Evolutionary conservation across 768 basidiomycete species (phyloP), one percentile per base, ranked within the genome.

Genomic region (Pleurotus sapidus): DNA sequence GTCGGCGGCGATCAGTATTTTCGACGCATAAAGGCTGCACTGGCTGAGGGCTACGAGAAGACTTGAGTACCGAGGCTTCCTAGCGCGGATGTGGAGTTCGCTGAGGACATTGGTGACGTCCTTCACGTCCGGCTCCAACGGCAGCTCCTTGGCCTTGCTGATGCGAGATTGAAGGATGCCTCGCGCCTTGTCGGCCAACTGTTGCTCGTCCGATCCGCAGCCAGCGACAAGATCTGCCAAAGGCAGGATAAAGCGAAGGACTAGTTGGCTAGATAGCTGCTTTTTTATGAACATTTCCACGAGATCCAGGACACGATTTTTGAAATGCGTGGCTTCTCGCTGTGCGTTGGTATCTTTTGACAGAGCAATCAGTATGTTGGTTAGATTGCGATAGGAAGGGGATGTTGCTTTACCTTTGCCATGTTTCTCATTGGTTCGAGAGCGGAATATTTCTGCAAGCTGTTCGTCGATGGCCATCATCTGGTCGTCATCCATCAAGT

Each of bases 391-490:
- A 23, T 34, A 1, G n/a, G n/a, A n/a, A n/a, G n/a, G n/a, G n/a
- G n/a, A n/a, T n/a, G n/a, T n/a, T n/a, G n/a, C n/a, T n/a, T n/a
- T 43, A 90, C 92, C 84, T 78, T 88, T 91, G 54, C 78, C 80
- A 38, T 84, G 86, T 68, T 79, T 83, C 55, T 82, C 85, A 56
- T 78, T 77, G 20, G 81, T 74, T 59, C 85, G 83, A 27, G 86
- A 78, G 58, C 82, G 82, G 82, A 99, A 96, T 27, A 94, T 87
- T 51, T 87, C 84, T 3, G 91, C 93, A 5, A 99, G 84, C 67
- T 96, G 89, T 49, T 91, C 90, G 66, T 99, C 96, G 24, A 98
- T 84, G 34, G 89, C 90, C 80, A 98, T 87, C 96, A 99, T 99
- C 73, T 97, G 93, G 23, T 98, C 95, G 67, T 99, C 96, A 67